Evolutionary conservation across 2,329 filamentous ascomycete species (phyloP).

Genomic region (Talaromyces sp.): DNA sequence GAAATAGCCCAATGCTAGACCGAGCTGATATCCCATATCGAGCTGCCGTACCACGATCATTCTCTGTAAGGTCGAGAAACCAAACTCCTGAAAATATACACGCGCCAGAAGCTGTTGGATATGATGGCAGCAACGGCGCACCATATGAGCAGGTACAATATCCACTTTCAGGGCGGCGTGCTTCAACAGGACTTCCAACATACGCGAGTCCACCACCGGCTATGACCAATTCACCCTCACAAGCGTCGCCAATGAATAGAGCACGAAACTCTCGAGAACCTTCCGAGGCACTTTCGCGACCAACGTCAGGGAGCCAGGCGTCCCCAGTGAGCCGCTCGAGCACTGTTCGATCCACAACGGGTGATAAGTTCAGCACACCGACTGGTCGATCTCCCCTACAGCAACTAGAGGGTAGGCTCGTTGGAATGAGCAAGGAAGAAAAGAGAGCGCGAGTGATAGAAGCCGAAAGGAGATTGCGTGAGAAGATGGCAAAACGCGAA

Average conservation of each 20-base stretch:
- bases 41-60: slow-evolving; percentile 23
- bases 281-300: slow-evolving; percentile 18
- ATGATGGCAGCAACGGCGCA: slow-evolving; percentile 6
- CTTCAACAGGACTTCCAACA: not conserved
- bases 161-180: not conserved
- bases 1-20: slow-evolving; percentile 38
- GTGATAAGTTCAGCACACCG: slow-evolving; percentile 56
- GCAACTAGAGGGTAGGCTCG: slow-evolving; percentile 84
- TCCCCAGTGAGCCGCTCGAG: slow-evolving; percentile 32
- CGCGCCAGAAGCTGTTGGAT: not conserved
- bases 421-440: slow-evolving; percentile 93
- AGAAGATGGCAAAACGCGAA: slow-evolving; percentile 44
- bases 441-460: slow-evolving; percentile 81
- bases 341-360: slow-evolving; percentile 29
- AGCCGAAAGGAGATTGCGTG: slow-evolving; percentile 70
- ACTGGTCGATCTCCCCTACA: slow-evolving; percentile 86
- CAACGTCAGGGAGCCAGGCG: slow-evolving; percentile 22
- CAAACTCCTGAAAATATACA: slow-evolving; percentile 17
- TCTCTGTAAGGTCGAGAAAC: slow-evolving; percentile 26
- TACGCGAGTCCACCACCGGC: slow-evolving; percentile 2
- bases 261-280: slow-evolving; percentile 14
- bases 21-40: slow-evolving; percentile 13
- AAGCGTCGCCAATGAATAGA: slow-evolving; percentile 8
- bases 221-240: slow-evolving; percentile 5
- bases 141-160: slow-evolving; percentile 9